phyloP scores from a whole-genome alignment of 1,139 yeast species.

The Arxiozyma slooffiae region DNA sequence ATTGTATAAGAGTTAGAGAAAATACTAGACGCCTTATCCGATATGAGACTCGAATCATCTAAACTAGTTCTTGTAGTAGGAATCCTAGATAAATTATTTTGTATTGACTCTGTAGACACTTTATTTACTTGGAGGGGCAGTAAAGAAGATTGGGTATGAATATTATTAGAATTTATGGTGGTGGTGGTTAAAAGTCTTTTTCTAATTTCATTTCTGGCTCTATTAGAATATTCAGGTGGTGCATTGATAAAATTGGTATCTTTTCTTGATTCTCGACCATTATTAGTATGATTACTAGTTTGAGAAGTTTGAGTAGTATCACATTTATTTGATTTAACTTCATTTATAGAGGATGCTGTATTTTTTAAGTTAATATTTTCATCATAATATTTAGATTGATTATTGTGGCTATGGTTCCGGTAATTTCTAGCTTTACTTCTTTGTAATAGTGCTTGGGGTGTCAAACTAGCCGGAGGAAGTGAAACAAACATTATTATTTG shows the following conservation, averaged over 20 bases:
- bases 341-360: background rate
- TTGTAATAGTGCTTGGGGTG: constrained; percentile 17
- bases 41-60: constrained; percentile 14
- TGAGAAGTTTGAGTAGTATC: background rate
- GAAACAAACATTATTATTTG: constrained; percentile 23
- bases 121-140: background rate
- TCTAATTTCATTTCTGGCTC: constrained; percentile 35
- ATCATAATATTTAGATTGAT: constrained; percentile 1
- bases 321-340: background rate
- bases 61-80: constrained; percentile 3
- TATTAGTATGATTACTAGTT: constrained; percentile 4
- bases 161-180: background rate
- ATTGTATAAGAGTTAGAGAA: constrained; percentile 23
- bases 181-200: constrained; percentile 18
- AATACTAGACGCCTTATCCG: constrained; percentile 23
- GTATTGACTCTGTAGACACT: background rate
- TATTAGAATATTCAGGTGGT: constrained; percentile 34
- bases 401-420: constrained; percentile 3
- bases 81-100: background rate
- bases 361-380: background rate
- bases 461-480: constrained; percentile 27
- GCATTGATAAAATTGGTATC: constrained; percentile 29
- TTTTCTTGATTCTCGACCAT: constrained; percentile 3
- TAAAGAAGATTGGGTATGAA: background rate
- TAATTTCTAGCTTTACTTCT: constrained; percentile 13